A percentile compares a stretch with the other conserved stretches of the same genome.
Evolutionary conservation across 2,329 filamentous ascomycete species (phyloP).

Genomic region (Beauveria bassiana): DNA sequence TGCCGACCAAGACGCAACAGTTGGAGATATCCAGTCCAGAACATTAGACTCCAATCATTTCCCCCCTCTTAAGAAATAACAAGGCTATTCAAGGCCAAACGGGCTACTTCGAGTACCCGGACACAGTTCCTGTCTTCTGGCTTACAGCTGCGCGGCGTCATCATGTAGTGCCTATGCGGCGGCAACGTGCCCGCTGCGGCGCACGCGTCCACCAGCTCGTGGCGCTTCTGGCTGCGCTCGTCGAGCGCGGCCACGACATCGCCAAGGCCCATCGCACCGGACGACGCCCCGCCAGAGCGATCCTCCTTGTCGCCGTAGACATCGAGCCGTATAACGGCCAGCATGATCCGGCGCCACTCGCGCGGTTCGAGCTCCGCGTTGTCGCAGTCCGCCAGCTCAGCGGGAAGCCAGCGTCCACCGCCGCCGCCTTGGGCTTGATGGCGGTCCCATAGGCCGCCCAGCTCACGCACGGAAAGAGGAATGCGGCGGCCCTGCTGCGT

Average conservation of each 20-base stretch:
- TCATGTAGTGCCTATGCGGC: slow-evolving; percentile 18
- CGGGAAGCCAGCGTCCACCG: slow-evolving; percentile 17
- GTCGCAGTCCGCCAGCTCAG: slow-evolving; percentile 26
- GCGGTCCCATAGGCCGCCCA: slow-evolving; percentile 42
- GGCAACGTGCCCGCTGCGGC: slow-evolving; percentile 29
- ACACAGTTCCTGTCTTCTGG: slow-evolving; percentile 35
- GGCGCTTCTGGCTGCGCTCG: slow-evolving; percentile 38
- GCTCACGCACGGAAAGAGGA: slow-evolving; percentile 35
- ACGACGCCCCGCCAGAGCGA: slow-evolving; percentile 4
- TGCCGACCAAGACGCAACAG: not conserved
- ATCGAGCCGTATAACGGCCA: slow-evolving; percentile 47
- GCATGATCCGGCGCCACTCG: slow-evolving; percentile 46
- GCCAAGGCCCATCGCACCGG: slow-evolving; percentile 36
- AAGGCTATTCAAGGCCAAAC: slow-evolving; percentile 44
- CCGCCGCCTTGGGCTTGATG: slow-evolving; percentile 17
- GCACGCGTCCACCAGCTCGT: slow-evolving; percentile 41
- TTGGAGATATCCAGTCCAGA: not conserved
- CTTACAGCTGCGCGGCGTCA: slow-evolving; percentile 21
- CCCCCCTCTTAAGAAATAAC: slow-evolving; percentile 38
- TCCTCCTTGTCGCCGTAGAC: slow-evolving; percentile 42
- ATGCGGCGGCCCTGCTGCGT: slow-evolving; percentile 33
- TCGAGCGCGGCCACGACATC: slow-evolving; percentile 49
- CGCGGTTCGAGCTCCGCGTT: slow-evolving; percentile 41
- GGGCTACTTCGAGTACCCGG: slow-evolving; percentile 46
- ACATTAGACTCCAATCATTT: not conserved